phyloP scores from a whole-genome alignment of 805 yeast genomes.

The Jamesozyma jinghongensis region DNA sequence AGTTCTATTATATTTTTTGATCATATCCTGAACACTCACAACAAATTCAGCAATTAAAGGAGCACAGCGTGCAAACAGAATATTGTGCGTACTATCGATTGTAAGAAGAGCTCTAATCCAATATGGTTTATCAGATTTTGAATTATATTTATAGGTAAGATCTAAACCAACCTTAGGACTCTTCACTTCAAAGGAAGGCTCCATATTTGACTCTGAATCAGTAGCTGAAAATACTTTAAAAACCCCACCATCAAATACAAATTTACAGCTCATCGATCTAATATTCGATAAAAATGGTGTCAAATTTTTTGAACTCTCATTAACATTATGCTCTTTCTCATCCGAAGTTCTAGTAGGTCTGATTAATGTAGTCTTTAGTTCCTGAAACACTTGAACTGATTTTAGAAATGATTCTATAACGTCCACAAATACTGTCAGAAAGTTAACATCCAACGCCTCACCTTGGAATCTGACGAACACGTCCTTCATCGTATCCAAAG shows the following conservation, averaged over 20 bases:
- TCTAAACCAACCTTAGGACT: constrained; percentile 67
- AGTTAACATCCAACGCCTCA: constrained; percentile 58
- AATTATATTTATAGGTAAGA: constrained; percentile 37
- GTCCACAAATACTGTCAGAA: constrained; percentile 46
- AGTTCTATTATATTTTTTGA: constrained; percentile 28
- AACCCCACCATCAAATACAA: constrained; percentile 63
- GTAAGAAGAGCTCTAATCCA: constrained; percentile 21
- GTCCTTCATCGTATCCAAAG: constrained; percentile 31
- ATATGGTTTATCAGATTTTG: constrained; percentile 14
- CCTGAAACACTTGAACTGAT: constrained; percentile 40
- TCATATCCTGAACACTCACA: constrained; percentile 39
- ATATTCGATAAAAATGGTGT: constrained; percentile 20
- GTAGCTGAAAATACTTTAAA: constrained; percentile 34
- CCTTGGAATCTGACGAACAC: constrained; percentile 51
- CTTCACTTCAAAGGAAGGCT: constrained; percentile 50
- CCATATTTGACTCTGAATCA: constrained; percentile 33
- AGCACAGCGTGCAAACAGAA: constrained; percentile 62
- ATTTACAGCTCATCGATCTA: constrained; percentile 40
- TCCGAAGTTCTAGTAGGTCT: constrained; percentile 2
- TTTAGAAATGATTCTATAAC: constrained; percentile 44
- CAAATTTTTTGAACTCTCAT: constrained; percentile 4
- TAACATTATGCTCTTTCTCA: neutral
- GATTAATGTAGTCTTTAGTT: constrained; percentile 16
- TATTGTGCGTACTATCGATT: constrained; percentile 54
- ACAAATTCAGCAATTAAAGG: constrained; percentile 62